phyloP scores from a whole-genome alignment of 2,329 filamentous ascomycete species.

The Ilyonectria robusta region DNA sequence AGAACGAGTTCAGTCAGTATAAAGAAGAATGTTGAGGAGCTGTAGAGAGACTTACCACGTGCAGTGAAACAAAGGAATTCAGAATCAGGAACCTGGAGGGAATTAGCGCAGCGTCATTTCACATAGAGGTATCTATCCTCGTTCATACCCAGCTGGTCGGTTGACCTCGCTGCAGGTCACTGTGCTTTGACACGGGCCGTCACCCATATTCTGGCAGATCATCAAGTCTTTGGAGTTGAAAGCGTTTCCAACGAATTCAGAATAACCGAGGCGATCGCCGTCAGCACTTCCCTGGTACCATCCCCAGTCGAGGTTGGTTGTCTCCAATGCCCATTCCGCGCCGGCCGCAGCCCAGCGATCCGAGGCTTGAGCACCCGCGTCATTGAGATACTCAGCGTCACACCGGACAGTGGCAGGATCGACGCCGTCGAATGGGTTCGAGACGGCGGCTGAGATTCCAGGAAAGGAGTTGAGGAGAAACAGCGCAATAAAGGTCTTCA shows the following conservation, averaged over 20 bases:
- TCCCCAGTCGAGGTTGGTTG: not conserved
- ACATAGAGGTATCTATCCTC: not conserved
- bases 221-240: conserved; percentile 5
- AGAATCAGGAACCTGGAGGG: conserved; percentile 3
- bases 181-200: conserved; percentile 8
- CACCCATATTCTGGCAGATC: conserved; percentile 8
- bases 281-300: not conserved
- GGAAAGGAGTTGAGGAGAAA: not conserved
- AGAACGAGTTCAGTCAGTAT: not conserved
- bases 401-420: not conserved
- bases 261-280: not conserved
- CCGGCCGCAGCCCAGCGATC: conserved; percentile 13
- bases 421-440: not conserved
- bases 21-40: not conserved
- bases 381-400: not conserved
- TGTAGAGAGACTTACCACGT: not conserved
- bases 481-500: not conserved
- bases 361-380: not conserved
- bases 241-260: not conserved
- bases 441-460: not conserved
- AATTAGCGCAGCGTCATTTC: not conserved
- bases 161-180: not conserved
- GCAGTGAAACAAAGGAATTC: conserved; percentile 7
- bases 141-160: conserved; percentile 9
- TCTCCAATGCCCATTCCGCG: not conserved